Evolutionary conservation across 2,329 filamentous ascomycete genomes (phyloP).

Genomic region (Botrytis hyacinthi): DNA sequence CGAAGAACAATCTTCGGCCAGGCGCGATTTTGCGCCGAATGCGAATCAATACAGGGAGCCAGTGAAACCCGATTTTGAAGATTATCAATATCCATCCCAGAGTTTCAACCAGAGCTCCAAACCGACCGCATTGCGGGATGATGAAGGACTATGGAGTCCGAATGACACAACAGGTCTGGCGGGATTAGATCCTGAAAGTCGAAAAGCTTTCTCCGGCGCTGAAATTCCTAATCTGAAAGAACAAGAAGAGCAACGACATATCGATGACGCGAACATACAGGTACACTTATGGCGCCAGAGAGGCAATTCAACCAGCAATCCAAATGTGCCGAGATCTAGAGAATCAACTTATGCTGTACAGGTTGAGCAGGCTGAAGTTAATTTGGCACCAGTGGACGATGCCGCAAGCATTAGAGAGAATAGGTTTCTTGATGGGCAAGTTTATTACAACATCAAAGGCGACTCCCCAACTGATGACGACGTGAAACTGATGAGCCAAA

Average conservation of each 20-base stretch:
- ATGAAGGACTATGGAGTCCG: constrained; percentile 34
- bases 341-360: constrained; percentile 28
- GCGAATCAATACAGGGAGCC: constrained; percentile 20
- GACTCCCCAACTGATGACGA: constrained; percentile 30
- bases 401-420: constrained; percentile 38
- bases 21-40: constrained; percentile 21
- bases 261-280: constrained; percentile 37
- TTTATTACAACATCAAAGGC: constrained; percentile 35
- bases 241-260: constrained; percentile 34
- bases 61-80: constrained; percentile 15
- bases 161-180: constrained; percentile 31
- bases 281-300: constrained; percentile 39
- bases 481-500: constrained; percentile 33
- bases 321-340: constrained; percentile 27
- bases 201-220: constrained; percentile 27
- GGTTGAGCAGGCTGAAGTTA: constrained; percentile 26
- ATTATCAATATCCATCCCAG: constrained; percentile 23
- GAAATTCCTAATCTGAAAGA: constrained; percentile 38
- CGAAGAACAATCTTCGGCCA: constrained; percentile 22
- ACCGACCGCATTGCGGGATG: constrained; percentile 26
- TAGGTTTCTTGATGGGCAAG: constrained; percentile 34
- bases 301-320: constrained; percentile 28
- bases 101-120: constrained; percentile 10
- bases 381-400: constrained; percentile 34
- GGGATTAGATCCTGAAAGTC: constrained; percentile 36